phyloP scores from a whole-genome alignment of 768 basidiomycete species.

The Suillus sp. region DNA sequence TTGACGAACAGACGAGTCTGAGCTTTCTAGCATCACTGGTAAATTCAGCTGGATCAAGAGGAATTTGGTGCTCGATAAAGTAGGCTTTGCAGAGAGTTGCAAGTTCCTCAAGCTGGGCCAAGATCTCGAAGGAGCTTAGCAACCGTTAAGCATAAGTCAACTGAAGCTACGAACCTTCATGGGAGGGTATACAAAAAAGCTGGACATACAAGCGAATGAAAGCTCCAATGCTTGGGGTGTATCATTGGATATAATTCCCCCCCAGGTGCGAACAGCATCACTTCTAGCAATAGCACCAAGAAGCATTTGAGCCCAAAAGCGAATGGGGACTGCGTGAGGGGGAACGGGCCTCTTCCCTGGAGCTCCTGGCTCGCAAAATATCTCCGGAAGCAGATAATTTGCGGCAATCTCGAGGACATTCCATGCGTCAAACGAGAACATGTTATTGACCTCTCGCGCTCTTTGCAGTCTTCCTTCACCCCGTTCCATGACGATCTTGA shows the following conservation, averaged over 20 bases:
- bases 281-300: conserved; percentile 45
- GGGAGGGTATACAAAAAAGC: conserved; percentile 50
- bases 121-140: conserved; percentile 37
- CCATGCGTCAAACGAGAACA: conserved; percentile 56
- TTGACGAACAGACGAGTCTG: conserved; percentile 38
- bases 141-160: neutral
- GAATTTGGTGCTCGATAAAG: conserved; percentile 33
- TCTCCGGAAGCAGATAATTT: conserved; percentile 36
- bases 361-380: conserved; percentile 25
- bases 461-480: conserved; percentile 38
- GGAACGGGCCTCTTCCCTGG: conserved; percentile 9
- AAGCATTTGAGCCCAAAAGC: conserved; percentile 54
- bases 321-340: conserved; percentile 41
- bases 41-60: conserved; percentile 33
- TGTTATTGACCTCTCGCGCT: conserved; percentile 41
- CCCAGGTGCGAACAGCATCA: conserved; percentile 45
- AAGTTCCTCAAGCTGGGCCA: conserved; percentile 41
- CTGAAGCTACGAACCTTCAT: conserved; percentile 38
- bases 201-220: conserved; percentile 51
- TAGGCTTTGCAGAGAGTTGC: conserved; percentile 41
- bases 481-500: conserved; percentile 41
- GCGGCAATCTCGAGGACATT: conserved; percentile 49
- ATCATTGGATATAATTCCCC: conserved; percentile 18
- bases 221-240: conserved; percentile 41
- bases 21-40: conserved; percentile 34